These are phyloP conservation scores for Phaffomyces antillensis DNA, from an alignment of 805 yeast genomes.

Conservation along the genomic window DNA sequence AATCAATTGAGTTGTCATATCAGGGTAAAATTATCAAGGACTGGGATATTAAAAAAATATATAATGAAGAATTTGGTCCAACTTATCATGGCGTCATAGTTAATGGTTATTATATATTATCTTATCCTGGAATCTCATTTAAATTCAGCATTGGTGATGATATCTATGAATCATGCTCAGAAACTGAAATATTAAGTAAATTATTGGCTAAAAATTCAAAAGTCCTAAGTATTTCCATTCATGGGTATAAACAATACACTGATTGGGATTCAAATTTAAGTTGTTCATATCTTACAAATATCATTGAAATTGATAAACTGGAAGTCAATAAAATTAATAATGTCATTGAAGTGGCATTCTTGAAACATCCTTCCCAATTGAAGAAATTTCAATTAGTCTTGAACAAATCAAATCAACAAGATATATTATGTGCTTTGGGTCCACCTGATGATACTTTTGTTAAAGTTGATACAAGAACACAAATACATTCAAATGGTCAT, in stretches of 20 bases:
- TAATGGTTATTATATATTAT: conserved; percentile 26
- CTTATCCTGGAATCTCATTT: conserved; percentile 53
- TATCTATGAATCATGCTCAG: background rate
- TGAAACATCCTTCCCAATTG: conserved; percentile 18
- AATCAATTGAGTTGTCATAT: conserved; percentile 7
- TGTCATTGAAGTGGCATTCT: conserved; percentile 15
- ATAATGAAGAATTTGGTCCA: conserved; percentile 55
- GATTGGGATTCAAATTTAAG: conserved; percentile 19
- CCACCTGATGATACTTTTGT: conserved; percentile 49
- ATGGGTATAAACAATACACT: conserved; percentile 9
- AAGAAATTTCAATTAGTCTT: conserved; percentile 23
- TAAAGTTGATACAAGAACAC: conserved; percentile 35
- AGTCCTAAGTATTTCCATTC: conserved; percentile 10
- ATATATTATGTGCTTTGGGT: conserved; percentile 39
- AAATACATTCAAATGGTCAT: conserved; percentile 27
- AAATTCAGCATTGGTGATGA: conserved; percentile 28
- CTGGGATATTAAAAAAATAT: conserved; percentile 35
- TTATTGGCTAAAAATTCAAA: conserved; percentile 8
- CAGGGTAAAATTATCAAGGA: conserved; percentile 12
- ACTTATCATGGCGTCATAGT: conserved; percentile 47
- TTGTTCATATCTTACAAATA: conserved; percentile 9
- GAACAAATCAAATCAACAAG: conserved; percentile 43
- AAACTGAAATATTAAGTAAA: background rate
- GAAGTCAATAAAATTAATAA: conserved; percentile 1
- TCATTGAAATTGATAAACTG: conserved; percentile 10